These are phyloP conservation scores for Hanseniaspora clermontiae DNA, from an alignment of 805 yeast species.

Conservation along the genomic window DNA sequence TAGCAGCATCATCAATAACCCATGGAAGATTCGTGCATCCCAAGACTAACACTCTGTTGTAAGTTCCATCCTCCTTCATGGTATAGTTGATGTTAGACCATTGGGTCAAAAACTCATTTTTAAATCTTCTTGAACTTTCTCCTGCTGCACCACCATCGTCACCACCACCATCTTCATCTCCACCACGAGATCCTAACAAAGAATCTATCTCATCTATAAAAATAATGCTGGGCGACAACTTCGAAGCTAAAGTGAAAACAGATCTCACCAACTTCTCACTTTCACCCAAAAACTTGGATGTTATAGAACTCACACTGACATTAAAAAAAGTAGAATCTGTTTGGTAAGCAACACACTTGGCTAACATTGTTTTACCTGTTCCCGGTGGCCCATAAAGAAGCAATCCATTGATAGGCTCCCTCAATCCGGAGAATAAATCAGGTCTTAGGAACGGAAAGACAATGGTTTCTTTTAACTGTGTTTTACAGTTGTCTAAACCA, in stretches of 20 bases:
- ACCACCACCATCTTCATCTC: slow-evolving; percentile 32
- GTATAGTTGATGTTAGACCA: slow-evolving; percentile 90
- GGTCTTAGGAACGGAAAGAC: slow-evolving; percentile 93
- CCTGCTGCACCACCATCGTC: slow-evolving; percentile 42
- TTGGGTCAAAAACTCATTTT: slow-evolving; percentile 84
- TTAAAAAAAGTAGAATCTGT: slow-evolving; percentile 85
- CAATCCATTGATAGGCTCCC: slow-evolving; percentile 97
- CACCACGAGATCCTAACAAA: slow-evolving; percentile 57
- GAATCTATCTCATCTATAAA: slow-evolving; percentile 96
- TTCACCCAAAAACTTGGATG: slow-evolving; percentile 82
- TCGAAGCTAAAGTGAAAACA: slow-evolving; percentile 68
- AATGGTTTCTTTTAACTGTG: slow-evolving; percentile 82
- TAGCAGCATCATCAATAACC: slow-evolving; percentile 94
- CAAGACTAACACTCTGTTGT: slow-evolving; percentile 66
- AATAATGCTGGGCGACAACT: slow-evolving; percentile 81
- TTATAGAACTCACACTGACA: slow-evolving; percentile 77
- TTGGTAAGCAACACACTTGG: slow-evolving; percentile 92
- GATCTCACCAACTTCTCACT: slow-evolving; percentile 89
- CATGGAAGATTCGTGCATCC: slow-evolving; percentile 96
- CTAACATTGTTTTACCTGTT: slow-evolving; percentile 96
- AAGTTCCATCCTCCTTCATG: slow-evolving; percentile 18
- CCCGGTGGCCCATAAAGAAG: slow-evolving; percentile 95
- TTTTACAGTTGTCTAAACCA: slow-evolving; percentile 79
- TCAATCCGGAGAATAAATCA: slow-evolving; percentile 73
- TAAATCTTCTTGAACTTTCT: slow-evolving; percentile 79